phyloP scores from a whole-genome alignment of 345 rosid species.

The Pelargonium nanum region DNA sequence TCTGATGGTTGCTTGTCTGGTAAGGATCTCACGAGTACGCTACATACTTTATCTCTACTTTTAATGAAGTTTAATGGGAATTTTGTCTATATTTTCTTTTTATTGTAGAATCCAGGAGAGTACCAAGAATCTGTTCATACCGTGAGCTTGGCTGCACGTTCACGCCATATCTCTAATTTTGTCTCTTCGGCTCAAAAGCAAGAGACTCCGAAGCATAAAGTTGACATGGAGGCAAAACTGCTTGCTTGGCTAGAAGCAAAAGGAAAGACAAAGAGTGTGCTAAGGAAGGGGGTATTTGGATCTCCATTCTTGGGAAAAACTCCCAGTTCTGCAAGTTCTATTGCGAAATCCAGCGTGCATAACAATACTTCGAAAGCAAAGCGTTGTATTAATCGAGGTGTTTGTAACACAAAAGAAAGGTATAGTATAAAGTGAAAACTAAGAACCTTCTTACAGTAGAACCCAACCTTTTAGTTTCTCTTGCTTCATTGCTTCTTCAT shows the following conservation, averaged over 20 bases:
- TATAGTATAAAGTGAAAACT: conserved; percentile 9
- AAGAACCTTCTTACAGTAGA: not conserved
- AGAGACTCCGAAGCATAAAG: conserved; percentile 48
- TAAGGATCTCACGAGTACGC: conserved; percentile 11
- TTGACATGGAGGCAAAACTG: conserved; percentile 81
- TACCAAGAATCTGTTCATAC: conserved; percentile 88
- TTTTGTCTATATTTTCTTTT: not conserved
- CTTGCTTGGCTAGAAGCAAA: conserved; percentile 81
- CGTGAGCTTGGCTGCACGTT: conserved; percentile 83
- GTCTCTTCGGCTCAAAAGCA: conserved; percentile 39
- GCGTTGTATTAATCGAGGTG: conserved; percentile 11
- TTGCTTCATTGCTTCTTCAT: conserved; percentile 2
- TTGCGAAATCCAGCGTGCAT: conserved; percentile 27
- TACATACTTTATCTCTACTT: not conserved
- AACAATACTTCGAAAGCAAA: conserved; percentile 36
- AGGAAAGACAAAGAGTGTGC: conserved; percentile 65
- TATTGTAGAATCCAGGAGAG: conserved; percentile 74
- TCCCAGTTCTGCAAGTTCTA: conserved; percentile 24
- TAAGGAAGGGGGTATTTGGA: conserved; percentile 27
- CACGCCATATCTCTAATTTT: conserved; percentile 59
- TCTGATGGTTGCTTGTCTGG: conserved; percentile 89
- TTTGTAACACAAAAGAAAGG: conserved; percentile 30
- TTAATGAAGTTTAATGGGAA: not conserved
- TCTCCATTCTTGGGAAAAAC: conserved; percentile 35
- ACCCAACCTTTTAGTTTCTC: not conserved